Evolutionary conservation across 108 stramenopile genomes (phyloP).

Genomic region (Cyclostephanos tholiformis): DNA sequence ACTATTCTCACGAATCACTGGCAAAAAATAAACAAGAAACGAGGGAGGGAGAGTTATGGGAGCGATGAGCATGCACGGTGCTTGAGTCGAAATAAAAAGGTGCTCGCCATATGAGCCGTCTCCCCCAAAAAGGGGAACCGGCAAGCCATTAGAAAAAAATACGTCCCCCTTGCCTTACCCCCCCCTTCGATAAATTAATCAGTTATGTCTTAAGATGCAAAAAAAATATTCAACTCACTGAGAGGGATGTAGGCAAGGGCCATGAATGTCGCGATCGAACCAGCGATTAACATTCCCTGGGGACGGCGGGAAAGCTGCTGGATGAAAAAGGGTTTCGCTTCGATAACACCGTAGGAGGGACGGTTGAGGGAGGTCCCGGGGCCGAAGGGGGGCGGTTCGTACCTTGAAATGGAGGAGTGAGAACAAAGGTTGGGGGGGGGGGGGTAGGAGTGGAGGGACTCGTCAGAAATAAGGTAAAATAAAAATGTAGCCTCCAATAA

Average conservation of each 20-base stretch:
- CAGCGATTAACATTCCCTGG: constrained; percentile 53
- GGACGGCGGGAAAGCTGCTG: constrained; percentile 65
- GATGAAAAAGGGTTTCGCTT: constrained; percentile 42
- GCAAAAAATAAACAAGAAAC: neutral
- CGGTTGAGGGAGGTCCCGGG: constrained; percentile 77
- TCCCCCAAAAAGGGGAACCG: neutral
- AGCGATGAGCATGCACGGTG: neutral
- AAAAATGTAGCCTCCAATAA: neutral
- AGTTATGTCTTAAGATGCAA: neutral
- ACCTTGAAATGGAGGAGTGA: constrained; percentile 29
- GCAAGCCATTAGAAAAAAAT: neutral
- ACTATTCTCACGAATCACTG: constrained; percentile 43
- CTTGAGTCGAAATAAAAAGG: neutral
- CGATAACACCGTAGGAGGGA: constrained; percentile 60
- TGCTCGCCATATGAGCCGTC: too few species aligned
- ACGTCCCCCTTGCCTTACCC: neutral
- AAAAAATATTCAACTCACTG: constrained; percentile 56
- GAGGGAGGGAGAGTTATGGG: neutral
- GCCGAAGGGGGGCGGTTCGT: constrained; percentile 85
- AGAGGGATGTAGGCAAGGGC: constrained; percentile 73
- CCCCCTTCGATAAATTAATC: neutral
- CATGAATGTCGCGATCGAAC: constrained; percentile 32
- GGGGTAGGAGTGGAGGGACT: neutral
- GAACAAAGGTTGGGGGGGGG: neutral
- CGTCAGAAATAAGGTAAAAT: neutral